Conservation (phyloP, 345 rosid genomes). For the Eucalyptus paniculata region DNA sequence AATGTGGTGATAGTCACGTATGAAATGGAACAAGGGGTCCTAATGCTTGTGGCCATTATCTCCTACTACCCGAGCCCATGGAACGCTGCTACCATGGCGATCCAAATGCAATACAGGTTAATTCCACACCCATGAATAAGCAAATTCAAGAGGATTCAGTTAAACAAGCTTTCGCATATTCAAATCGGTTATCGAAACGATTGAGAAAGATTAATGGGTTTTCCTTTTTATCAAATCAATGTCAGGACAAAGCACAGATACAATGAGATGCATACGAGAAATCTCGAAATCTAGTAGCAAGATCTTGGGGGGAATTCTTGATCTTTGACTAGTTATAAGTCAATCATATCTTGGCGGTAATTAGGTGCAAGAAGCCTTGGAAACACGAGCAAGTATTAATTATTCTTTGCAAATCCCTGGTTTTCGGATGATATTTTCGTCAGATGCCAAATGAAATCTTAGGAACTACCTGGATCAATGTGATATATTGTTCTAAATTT, state of each 20-base stretch:
- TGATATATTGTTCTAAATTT: background rate
- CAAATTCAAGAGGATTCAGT: background rate
- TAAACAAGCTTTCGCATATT: background rate
- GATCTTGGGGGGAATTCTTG: background rate
- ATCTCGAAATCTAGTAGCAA: background rate
- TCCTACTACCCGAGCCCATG: background rate
- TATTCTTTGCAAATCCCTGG: background rate
- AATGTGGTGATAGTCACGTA: background rate
- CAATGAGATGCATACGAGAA: background rate
- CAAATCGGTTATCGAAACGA: accelerated
- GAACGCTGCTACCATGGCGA: background rate
- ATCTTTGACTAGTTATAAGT: background rate
- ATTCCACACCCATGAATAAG: background rate
- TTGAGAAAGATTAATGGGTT: background rate
- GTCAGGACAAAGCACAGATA: background rate
- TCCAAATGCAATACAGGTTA: background rate
- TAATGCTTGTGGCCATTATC: background rate
- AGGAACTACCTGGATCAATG: background rate
- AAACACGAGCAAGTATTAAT: background rate
- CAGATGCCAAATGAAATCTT: background rate
- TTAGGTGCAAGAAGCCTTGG: background rate
- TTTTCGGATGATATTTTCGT: background rate
- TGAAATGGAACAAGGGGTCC: background rate
- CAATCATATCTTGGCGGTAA: background rate
- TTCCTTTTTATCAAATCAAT: background rate